Conservation (phyloP, 306 rosid species). For the Oemleria cerasiformis region DNA sequence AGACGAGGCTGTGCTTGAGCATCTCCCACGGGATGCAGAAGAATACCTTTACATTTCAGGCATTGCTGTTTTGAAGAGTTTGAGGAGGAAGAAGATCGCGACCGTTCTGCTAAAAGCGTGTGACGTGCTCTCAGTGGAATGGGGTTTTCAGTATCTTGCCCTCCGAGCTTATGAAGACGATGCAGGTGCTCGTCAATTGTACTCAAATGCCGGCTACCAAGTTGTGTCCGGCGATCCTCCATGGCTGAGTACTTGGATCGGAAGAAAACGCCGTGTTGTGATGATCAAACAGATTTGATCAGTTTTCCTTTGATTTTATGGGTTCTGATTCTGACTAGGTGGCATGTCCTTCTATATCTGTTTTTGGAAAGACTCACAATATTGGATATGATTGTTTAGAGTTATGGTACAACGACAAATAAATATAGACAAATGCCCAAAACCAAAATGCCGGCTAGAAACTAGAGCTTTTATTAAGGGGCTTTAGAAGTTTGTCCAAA, state of each 20-base stretch:
- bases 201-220: constrained; percentile 65
- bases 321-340: no score
- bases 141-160: constrained; percentile 73
- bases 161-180: constrained; percentile 89
- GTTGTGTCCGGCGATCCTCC: constrained; percentile 70
- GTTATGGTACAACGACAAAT: not conserved
- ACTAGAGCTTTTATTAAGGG: constrained; percentile 48
- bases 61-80: constrained; percentile 59
- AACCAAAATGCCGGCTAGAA: constrained; percentile 45
- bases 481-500: constrained; percentile 34
- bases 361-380: no score
- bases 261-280: constrained; percentile 75
- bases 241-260: constrained; percentile 83
- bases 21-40: constrained; percentile 51
- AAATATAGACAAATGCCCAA: constrained; percentile 40
- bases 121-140: constrained; percentile 46
- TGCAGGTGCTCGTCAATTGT: constrained; percentile 67
- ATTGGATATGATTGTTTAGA: not conserved
- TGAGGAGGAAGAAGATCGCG: constrained; percentile 82
- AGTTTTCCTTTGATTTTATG: not conserved
- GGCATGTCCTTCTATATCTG: no score
- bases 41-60: constrained; percentile 84
- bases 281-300: constrained; percentile 41
- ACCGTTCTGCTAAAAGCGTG: constrained; percentile 64
- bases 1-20: constrained; percentile 48